Evolutionary conservation across 306 rosid genomes (phyloP), one percentile per base, ranked within the genome.

Genomic region (Vachellia pachyceras): DNA sequence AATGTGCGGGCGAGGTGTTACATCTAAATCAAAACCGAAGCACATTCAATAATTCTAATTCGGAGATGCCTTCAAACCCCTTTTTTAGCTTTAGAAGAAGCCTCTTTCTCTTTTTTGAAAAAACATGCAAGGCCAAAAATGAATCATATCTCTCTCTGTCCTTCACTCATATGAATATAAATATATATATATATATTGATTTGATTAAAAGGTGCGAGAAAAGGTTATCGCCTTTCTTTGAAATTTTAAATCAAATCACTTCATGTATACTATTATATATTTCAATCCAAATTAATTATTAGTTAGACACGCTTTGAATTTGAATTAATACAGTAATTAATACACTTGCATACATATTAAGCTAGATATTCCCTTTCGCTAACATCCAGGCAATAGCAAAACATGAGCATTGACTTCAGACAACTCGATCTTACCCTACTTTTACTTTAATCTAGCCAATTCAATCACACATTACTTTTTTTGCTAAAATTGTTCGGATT

Each of bases 1-100:
- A 45, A 45, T 77, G 72, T 12, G 82, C 77, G 69, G 85, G 84
- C 77, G 69, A 79, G 79, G 75, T 85, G 88, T 77, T 77, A 82
- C 84, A 78, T 85, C 88, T 73, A 18, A 75, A 80, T 82, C 86
- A 63, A 79, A 82, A 79, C 67, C 78, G 25, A 60, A 40, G 80
- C 86, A 78, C 71, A 46, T 64, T 40, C 3, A 49, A 64, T 49
- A 66, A 72, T 71, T 36, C 25, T 67, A 22, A 82, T 79, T 72
- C 72, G 80, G 60, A 78, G 72, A 69, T 75, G 25, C 69, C 45
- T 47, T 71, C 57, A 50, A 54, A 76, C 68, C 63, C 72, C 61
- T n/a, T 0, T 3, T 75, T 75, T 84, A 74, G 78, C 82, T 81
- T 69, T 77, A 77, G 67, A 83, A 77, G 83, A 75, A 75, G 15